Evolutionary conservation across 345 rosid genomes (phyloP), one percentile per base, ranked within the genome.

Genomic region (Brassica rapa): DNA sequence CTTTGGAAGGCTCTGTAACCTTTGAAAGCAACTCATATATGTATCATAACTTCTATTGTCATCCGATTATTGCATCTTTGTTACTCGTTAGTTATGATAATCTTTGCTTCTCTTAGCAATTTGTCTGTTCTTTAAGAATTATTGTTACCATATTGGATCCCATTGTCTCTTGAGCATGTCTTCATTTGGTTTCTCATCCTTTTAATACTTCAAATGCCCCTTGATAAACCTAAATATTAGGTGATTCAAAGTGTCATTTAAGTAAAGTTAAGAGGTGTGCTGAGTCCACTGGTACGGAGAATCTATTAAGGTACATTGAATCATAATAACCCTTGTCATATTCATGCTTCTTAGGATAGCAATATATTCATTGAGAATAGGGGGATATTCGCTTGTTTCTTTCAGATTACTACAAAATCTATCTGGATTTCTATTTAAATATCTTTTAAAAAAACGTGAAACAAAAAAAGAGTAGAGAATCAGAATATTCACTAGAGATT

Each of bases 1-100:
- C 57, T 56, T 53, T 65, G 83, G 78, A 74, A 82, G 79, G 49
- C 55, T 72, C 2, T 72, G 81, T 74, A 77, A 56, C 66, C 53
- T 63, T 77, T 5, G 19, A 70, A 33, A 30, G 23, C 53, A 57
- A 30, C 37, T 57, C 77, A 29, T 72, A 62, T 78, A 30, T 59
- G 77, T 78, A 78, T 41, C 12, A 8, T 66, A 65, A 72, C 68
- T 21, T 72, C 73, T 65, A 57, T 66, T 78, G 62, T 39, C 72
- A 65, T 56, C 77, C 11, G 72, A 57, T 66, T 70, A 29, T 66
- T 78, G 53, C 35, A 66, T 19, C 49, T 6, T 53, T 63, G 43
- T 77, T 64, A 53, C 59, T 49, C 5, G 56, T n/a, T 49, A 5
- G 56, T 10, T 39, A 39, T 77, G 29, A 14, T 27, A 56, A 37